Evolutionary conservation across 371 early-diverging fungal genomes (phyloP), one percentile per base, ranked within the genome.

Genomic region (Batrachochytrium dendrobatidis): DNA sequence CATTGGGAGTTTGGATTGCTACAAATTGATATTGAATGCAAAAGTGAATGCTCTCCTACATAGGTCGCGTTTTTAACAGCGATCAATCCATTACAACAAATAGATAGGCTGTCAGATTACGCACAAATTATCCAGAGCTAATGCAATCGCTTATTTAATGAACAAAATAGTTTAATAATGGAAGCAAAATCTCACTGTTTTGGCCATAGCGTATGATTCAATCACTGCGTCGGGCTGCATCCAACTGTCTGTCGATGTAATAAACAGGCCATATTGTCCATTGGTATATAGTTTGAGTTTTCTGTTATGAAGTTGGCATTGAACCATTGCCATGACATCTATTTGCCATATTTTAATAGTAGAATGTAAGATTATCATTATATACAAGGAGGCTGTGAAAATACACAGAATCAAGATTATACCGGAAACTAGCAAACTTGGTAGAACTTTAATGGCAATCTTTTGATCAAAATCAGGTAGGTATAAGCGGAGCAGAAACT

Each of bases 401-500:
- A n/a, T 29, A 8, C n/a, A 1, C n/a, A 0, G 30, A n/a, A n/a
- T 28, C 8, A 1, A 17, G 22, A 33, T 33, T 54, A 22, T 30
- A 56, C 60, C 65, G 20, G 61, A 56, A 6, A 57, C 60, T 15
- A 32, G 34, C 15, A 57, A 50, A 18, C 34, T 54, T 1, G 65
- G 65, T 1, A 69, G 48, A 22, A 60, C 69, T 34, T 58, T 62
- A 26, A 69, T 39, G 3, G 60, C 69, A 25, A 69, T 63, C 57
- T 56, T 65, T 33, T 64, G 65, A 28, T 65, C 60, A 32, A 63
- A 65, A 29, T 69, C 65, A n/a, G 60, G 20, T 20, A 69, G n/a
- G 6, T 59, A 43, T 20, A 69, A 63, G 1, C 69, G 48, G 10
- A 69, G 26, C 24, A 69, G 30, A 32, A 69, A 59, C 56, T 69